A percentile compares a stretch with the other conserved stretches of the same genome.
phyloP scores from a whole-genome alignment of 805 yeast species.

The Kodamaea nitidulidarum region DNA sequence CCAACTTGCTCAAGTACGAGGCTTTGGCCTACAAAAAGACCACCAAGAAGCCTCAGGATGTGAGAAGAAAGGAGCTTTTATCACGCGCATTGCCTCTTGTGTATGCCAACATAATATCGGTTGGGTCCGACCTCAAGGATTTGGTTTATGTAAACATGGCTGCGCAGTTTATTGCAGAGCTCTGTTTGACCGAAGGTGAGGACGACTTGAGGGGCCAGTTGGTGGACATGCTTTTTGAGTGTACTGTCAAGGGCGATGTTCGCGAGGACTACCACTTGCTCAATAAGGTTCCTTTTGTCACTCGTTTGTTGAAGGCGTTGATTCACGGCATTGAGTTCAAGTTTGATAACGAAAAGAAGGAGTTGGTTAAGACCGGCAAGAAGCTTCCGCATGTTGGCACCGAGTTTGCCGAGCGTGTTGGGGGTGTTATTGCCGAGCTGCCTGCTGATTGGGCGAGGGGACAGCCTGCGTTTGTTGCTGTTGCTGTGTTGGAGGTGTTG shows the following conservation, averaged over 20 bases:
- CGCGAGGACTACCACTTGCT: conserved; percentile 63
- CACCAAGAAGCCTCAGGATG: conserved; percentile 79
- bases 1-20: conserved; percentile 57
- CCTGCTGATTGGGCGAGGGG: conserved; percentile 63
- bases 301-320: conserved; percentile 69
- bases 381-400: conserved; percentile 48
- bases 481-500: conserved; percentile 70
- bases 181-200: conserved; percentile 55
- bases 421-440: conserved; percentile 51
- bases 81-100: conserved; percentile 63
- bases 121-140: conserved; percentile 6
- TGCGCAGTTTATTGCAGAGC: conserved; percentile 77
- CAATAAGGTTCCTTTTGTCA: conserved; percentile 61
- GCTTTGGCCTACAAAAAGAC: conserved; percentile 56
- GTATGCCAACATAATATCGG: conserved; percentile 43
- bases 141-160: conserved; percentile 63
- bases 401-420: conserved; percentile 54
- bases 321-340: conserved; percentile 87
- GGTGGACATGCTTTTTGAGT: conserved; percentile 52
- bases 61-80: conserved; percentile 68
- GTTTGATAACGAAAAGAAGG: conserved; percentile 44
- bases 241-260: conserved; percentile 60
- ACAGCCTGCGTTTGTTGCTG: conserved; percentile 76
- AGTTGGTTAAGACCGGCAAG: conserved; percentile 41
- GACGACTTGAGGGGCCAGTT: conserved; percentile 43